These are phyloP conservation scores for Setomelanomma holmii DNA, from an alignment of 2,329 filamentous ascomycete genomes.

Conservation along the genomic window DNA sequence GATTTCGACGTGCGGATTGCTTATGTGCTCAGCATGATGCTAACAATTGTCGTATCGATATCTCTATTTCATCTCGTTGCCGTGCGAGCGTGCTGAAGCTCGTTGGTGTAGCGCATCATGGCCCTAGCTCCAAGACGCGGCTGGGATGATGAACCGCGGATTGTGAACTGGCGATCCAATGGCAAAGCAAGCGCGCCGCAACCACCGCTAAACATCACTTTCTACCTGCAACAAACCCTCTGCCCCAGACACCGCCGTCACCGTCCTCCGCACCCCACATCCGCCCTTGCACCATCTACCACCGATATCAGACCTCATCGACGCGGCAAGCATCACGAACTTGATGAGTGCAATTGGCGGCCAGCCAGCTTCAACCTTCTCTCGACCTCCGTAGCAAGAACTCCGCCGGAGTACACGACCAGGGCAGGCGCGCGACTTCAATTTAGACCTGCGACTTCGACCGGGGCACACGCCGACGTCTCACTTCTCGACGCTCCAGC, in stretches of 20 bases:
- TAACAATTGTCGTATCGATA: no score
- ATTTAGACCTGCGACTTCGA: no score
- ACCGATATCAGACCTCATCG: neutral
- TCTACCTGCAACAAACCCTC: neutral
- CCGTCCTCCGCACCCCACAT: neutral
- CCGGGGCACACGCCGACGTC: no score
- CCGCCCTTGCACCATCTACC: neutral
- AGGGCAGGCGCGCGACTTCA: no score
- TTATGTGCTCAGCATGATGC: no score
- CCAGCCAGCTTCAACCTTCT: neutral
- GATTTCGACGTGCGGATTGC: no score
- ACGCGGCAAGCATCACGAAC: neutral
- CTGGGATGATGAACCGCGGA: slow-evolving; percentile 13
- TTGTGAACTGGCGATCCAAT: slow-evolving; percentile 26
- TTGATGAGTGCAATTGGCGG: neutral
- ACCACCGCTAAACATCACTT: slow-evolving; percentile 4
- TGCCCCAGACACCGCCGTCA: neutral
- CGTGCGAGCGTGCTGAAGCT: no score
- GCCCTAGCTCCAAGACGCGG: slow-evolving; percentile 3
- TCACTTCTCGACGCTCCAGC: no score
- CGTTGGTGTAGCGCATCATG: neutral
- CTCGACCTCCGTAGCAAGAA: no score
- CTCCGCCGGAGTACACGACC: no score
- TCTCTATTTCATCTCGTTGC: no score
- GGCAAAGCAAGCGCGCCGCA: slow-evolving; percentile 13